Evolutionary conservation across 352 stramenopile species (phyloP).

Genomic region (Globisporangium iwayamae): DNA sequence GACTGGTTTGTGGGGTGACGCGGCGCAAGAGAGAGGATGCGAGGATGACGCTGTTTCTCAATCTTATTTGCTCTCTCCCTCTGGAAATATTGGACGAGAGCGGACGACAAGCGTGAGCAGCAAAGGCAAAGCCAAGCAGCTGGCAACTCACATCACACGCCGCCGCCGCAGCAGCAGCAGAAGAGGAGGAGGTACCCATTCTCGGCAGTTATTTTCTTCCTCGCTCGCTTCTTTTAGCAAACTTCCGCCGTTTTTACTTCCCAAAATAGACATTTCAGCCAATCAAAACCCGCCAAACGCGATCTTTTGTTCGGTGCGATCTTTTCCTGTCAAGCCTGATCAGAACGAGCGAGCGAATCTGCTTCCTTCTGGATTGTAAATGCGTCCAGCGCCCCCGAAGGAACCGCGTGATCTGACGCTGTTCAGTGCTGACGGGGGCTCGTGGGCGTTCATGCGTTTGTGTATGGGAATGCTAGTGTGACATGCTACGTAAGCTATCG

Average conservation of each 20-base stretch:
- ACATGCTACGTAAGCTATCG: background rate
- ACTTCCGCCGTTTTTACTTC: background rate
- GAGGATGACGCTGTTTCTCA: background rate
- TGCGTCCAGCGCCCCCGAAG: background rate
- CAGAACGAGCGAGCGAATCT: background rate
- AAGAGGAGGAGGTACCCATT: background rate
- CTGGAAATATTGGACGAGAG: background rate
- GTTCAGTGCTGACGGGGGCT: background rate
- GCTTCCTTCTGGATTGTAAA: background rate
- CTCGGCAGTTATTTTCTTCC: slow-evolving; percentile 1
- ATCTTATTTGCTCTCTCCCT: slow-evolving; percentile 10
- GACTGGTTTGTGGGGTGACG: background rate
- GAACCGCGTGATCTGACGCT: background rate
- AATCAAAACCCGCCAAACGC: slow-evolving; percentile 9
- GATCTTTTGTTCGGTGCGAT: slow-evolving; percentile 18
- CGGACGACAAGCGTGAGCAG: background rate
- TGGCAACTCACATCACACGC: background rate
- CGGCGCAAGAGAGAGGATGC: background rate
- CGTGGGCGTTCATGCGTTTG: too few relatives aligned
- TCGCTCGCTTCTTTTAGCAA: background rate
- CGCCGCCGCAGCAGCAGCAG: background rate
- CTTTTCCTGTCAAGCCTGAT: slow-evolving; percentile 1
- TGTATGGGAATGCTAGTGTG: background rate
- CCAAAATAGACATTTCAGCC: slow-evolving; percentile 13
- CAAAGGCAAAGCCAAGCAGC: background rate